phyloP scores from a whole-genome alignment of 352 stramenopile genomes.

The Globisporangium sylvaticum region DNA sequence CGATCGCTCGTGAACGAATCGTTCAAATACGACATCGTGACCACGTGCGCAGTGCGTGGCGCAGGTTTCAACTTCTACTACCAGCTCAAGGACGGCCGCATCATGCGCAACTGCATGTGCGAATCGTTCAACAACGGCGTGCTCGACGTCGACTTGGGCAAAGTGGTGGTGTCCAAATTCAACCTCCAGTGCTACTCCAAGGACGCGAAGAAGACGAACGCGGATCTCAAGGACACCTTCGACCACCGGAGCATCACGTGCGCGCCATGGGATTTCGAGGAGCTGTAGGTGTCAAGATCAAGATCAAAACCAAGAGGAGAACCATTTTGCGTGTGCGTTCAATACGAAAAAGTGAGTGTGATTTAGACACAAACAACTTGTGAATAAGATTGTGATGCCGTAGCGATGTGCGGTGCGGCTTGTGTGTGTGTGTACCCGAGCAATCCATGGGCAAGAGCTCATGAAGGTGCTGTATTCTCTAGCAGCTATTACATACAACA shows the following conservation, averaged over 20 bases:
- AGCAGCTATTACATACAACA: too few relatives aligned
- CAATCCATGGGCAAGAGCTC: too few relatives aligned
- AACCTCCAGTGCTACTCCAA: slow-evolving; percentile 1
- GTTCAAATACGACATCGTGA: neutral
- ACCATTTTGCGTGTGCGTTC: neutral
- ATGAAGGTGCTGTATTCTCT: too few relatives aligned
- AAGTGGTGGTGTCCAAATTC: neutral
- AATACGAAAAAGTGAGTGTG: too few relatives aligned
- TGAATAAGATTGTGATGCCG: too few relatives aligned
- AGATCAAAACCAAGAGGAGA: neutral
- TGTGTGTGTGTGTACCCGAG: too few relatives aligned
- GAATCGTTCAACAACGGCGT: slow-evolving; percentile 1
- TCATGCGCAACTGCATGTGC: slow-evolving; percentile 1
- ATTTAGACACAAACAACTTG: too few relatives aligned
- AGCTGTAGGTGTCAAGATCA: neutral
- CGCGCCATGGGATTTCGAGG: neutral
- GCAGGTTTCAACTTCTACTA: neutral
- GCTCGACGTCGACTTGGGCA: neutral
- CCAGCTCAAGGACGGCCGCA: neutral
- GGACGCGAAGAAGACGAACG: neutral
- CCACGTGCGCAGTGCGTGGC: neutral
- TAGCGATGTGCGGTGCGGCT: too few relatives aligned
- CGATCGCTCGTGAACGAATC: neutral
- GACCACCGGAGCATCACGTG: neutral
- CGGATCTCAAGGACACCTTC: neutral